phyloP scores from a whole-genome alignment of 768 basidiomycete genomes.

The Lactifluus subvellereus region DNA sequence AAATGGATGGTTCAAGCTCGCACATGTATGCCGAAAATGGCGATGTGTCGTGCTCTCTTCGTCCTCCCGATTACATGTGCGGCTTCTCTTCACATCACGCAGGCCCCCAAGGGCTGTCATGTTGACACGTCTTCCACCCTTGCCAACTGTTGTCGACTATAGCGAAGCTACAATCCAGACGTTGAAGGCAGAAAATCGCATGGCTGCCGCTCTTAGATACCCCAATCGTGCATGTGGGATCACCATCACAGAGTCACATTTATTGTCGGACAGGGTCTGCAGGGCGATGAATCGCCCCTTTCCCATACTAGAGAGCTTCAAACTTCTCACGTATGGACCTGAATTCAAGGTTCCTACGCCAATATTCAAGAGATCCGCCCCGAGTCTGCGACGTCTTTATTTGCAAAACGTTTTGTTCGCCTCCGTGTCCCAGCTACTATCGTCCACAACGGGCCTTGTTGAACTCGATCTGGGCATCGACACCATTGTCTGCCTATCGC shows the following conservation, averaged over 20 bases:
- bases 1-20: constrained; percentile 9
- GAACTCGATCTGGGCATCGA: not conserved
- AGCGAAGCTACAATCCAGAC: too few species aligned
- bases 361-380: not conserved
- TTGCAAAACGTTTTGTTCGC: not conserved
- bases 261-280: not conserved
- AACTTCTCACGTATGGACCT: not conserved
- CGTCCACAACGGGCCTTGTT: not conserved
- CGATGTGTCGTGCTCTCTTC: not conserved
- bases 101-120: not conserved
- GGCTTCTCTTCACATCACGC: not conserved
- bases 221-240: not conserved
- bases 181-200: not conserved
- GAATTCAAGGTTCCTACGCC: not conserved
- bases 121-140: not conserved
- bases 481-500: not conserved
- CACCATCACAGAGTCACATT: not conserved
- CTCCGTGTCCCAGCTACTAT: not conserved
- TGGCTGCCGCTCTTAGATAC: not conserved
- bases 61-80: not conserved
- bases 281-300: not conserved
- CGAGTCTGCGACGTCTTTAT: not conserved
- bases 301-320: not conserved
- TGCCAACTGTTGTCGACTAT: not conserved
- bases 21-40: constrained; percentile 7